A percentile compares a stretch with the other conserved stretches of the same genome.
phyloP scores from a whole-genome alignment of 1,139 yeast species.

The Yamadazyma oceani region DNA sequence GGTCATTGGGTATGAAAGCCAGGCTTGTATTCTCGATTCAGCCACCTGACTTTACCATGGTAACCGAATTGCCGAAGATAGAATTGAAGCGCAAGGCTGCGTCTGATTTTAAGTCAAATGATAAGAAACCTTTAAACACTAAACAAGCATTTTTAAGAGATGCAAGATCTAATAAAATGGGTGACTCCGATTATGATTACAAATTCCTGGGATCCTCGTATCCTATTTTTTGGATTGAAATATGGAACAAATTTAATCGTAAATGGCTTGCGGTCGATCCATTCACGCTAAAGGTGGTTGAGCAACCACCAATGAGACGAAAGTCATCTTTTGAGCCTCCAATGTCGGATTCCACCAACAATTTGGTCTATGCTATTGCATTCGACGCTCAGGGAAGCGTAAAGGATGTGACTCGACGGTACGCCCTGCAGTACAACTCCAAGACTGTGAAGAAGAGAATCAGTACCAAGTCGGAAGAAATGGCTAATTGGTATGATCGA shows the following conservation, averaged over 20 bases:
- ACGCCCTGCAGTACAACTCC: constrained; percentile 69
- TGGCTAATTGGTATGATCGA: constrained; percentile 63
- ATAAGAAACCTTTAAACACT: constrained; percentile 6
- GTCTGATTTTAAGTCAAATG: not conserved
- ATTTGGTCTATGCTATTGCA: constrained; percentile 73
- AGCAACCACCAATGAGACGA: constrained; percentile 56
- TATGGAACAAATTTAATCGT: constrained; percentile 73
- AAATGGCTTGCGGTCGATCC: constrained; percentile 91
- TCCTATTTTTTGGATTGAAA: constrained; percentile 93
- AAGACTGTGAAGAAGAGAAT: constrained; percentile 74
- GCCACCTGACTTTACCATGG: constrained; percentile 76
- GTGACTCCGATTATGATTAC: constrained; percentile 6
- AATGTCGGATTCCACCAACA: constrained; percentile 54
- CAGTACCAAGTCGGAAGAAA: constrained; percentile 51
- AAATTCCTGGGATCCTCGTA: constrained; percentile 34
- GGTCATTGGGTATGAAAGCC: constrained; percentile 71
- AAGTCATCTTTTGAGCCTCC: constrained; percentile 80
- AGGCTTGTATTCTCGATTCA: constrained; percentile 82
- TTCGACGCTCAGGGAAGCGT: constrained; percentile 65
- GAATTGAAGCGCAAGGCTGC: constrained; percentile 5
- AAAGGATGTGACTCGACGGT: constrained; percentile 84
- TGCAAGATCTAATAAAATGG: constrained; percentile 9
- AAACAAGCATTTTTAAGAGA: constrained; percentile 26
- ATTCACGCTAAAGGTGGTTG: constrained; percentile 60
- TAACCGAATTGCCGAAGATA: constrained; percentile 21